Conservation (phyloP, 2,329 filamentous ascomycete genomes). For the Phialophora verrucosa region DNA sequence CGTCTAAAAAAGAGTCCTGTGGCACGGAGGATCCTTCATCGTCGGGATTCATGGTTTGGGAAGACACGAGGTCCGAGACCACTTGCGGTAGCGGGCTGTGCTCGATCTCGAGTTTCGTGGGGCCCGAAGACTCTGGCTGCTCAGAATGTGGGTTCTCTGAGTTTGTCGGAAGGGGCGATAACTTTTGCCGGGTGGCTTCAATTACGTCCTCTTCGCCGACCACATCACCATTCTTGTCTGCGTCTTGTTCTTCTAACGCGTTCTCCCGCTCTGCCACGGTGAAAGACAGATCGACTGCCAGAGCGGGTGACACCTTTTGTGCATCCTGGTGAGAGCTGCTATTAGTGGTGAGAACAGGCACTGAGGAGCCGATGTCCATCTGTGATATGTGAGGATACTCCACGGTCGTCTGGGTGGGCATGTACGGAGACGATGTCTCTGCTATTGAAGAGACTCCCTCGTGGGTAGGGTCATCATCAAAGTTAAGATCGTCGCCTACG, state of each 20-base stretch:
- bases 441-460: slow-evolving; percentile 5
- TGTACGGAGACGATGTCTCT: slow-evolving; percentile 29
- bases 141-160: neutral
- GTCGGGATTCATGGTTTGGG: neutral
- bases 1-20: slow-evolving; percentile 33
- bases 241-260: neutral
- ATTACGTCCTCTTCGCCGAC: slow-evolving; percentile 10
- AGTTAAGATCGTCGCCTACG: slow-evolving; percentile 1
- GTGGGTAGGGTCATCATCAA: neutral
- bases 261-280: slow-evolving; percentile 17
- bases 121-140: neutral
- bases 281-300: slow-evolving; percentile 27
- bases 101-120: neutral
- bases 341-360: slow-evolving; percentile 17
- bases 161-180: neutral
- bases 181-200: neutral
- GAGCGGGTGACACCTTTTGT: slow-evolving; percentile 34
- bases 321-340: slow-evolving; percentile 40
- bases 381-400: slow-evolving; percentile 39
- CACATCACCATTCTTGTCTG: neutral
- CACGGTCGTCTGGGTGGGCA: slow-evolving; percentile 36
- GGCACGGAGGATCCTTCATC: slow-evolving; percentile 11
- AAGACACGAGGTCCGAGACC: slow-evolving; percentile 4
- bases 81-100: neutral
- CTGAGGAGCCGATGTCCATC: slow-evolving; percentile 31